Base-by-base conservation (phyloP, 169 alveolate species). In the Cryptosporidium baileyi region DNA sequence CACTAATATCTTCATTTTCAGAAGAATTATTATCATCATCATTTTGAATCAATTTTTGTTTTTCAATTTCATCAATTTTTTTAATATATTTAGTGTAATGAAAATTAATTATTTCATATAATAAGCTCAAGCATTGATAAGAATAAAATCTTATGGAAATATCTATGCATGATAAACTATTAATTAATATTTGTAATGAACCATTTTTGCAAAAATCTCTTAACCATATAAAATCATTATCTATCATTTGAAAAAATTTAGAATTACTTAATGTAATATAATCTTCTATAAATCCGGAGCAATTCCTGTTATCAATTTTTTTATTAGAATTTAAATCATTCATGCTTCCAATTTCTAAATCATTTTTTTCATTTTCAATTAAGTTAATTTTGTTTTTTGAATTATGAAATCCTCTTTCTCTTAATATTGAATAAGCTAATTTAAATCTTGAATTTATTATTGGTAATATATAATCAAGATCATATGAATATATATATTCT, bases 181-280 rank as follows among this genome's bases (percentile, higher is more conserved):
- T 54, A 1, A 74, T 38, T 3, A 74, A 22, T 2, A 74, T n/a
- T 41, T 57, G 63, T 13, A 74, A 44, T 52, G 85, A 51, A 9
- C 85, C 85, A 57, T 74, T 74, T 24, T 74, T 51, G 24, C 85
- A 74, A 24, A 74, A 74, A 13, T 57, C 43, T 36, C 67, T 51
- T 26, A 74, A 32, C 85, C 85, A 74, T 36, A 54, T 51, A 26
- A 74, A 74, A 24, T 24, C 24, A 15, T 74, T 45, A 28, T 74
- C 85, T 24, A 74, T 74, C 30, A 36, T 22, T 13, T 47, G 22
- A 30, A n/a, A 45, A 32, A 51, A 65, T 44, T 41, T 19, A 22
- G 81, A 65, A 4, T 30, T 44, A 45, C 51, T 45, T 3, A 65
- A 36, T 36, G 24, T 28, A 13, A 15, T n/a, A 8, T 47, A 65